Evolutionary conservation across 2,329 filamentous ascomycete species (phyloP), one percentile per base, ranked within the genome.

Genomic region (Zymoseptoria passerinii): DNA sequence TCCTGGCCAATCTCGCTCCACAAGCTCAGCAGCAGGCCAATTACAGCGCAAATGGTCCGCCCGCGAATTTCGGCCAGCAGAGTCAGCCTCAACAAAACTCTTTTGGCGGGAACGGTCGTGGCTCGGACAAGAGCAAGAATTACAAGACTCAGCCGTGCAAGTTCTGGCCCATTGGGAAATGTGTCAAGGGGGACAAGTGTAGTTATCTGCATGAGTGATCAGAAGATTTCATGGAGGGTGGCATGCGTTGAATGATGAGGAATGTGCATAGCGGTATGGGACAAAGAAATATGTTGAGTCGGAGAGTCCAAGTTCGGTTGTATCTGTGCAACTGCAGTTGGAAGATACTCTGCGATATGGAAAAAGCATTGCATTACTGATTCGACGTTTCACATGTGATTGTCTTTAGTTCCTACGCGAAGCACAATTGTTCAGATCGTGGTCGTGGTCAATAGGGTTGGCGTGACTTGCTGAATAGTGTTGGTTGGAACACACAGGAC

Each of bases 91-190:
- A 67, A 54, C 65, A 62, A 56, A 60, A 58, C 67, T 70, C 52
- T 18, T 68, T 63, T 58, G 69, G 71, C 6, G 71, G 73, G 16
- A 69, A 71, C 7, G 64, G 56, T 48, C 63, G 65, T 28, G 57
- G 55, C 28, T n/a, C 51, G 48, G 50, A 50, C 28, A 59, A 57
- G 52, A 49, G 53, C 59, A 56, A 57, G 58, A 66, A 64, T 35
- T 72, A 68, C 62, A 68, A 69, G 64, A 72, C 67, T 4, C 67
- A 68, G 57, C 69, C 76, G 8, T 83, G 81, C 69, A 75, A 76
- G 58, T 83, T 79, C 68, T 83, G 76, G 76, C 72, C 77, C 40
- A 75, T 80, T 59, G 80, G 80, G 10, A 78, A 76, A 64, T 82
- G 81, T 66, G 72, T 76, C 58, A 82, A 83, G 64, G 70, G 70